A percentile compares a stretch with the other conserved stretches of the same genome.
Conservation (phyloP, 495 filamentous ascomycete genomes). For the Aspergillus mulundensis region DNA sequence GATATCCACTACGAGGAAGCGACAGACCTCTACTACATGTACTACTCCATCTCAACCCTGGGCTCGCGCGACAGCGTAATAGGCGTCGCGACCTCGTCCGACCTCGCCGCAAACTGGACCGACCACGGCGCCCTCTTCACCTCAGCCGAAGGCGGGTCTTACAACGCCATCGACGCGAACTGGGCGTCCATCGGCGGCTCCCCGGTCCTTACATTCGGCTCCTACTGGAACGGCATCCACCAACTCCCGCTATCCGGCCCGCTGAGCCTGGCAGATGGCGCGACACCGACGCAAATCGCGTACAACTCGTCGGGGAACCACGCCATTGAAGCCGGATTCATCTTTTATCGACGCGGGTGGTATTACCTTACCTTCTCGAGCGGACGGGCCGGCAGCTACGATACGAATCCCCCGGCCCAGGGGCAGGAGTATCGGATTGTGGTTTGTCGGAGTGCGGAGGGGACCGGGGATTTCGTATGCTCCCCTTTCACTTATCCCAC, state of each 20-base stretch:
- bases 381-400: constrained; percentile 59
- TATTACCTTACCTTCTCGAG: constrained; percentile 67
- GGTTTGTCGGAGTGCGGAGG: constrained; percentile 54
- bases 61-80: constrained; percentile 62
- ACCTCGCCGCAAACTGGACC: constrained; percentile 59
- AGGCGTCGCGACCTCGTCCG: constrained; percentile 62
- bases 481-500: not conserved
- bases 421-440: constrained; percentile 66
- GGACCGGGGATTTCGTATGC: constrained; percentile 52
- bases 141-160: constrained; percentile 42
- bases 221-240: constrained; percentile 66
- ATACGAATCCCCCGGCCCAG: constrained; percentile 36
- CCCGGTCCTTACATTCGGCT: constrained; percentile 61
- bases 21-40: constrained; percentile 59
- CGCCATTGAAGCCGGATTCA: constrained; percentile 55
- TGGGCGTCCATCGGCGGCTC: constrained; percentile 45
- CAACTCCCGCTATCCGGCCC: constrained; percentile 53
- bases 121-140: constrained; percentile 44
- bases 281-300: constrained; percentile 46
- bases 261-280: constrained; percentile 30
- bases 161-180: constrained; percentile 71
- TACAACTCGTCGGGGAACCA: constrained; percentile 51
- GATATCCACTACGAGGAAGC: constrained; percentile 54
- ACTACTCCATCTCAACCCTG: constrained; percentile 65
- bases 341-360: constrained; percentile 52